Base-by-base conservation (phyloP, 2,329 filamentous ascomycete genomes). In the Nemania bipapillata region DNA sequence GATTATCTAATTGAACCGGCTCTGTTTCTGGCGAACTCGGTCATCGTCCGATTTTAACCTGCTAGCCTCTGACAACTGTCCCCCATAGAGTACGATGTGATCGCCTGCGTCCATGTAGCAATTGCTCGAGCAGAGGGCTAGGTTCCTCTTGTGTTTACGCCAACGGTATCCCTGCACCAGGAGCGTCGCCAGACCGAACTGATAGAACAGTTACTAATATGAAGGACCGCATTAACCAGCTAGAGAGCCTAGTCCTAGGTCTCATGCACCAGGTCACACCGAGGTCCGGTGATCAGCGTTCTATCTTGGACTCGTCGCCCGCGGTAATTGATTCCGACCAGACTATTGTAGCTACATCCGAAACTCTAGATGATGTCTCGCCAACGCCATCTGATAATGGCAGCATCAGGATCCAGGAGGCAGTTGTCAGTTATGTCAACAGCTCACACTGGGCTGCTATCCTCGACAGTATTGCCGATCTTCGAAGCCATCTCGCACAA, bases 381-480 rank as follows among this genome's bases (percentile, higher is more conserved):
- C n/a, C n/a, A n/a, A n/a, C n/a, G n/a, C n/a, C n/a, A n/a, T n/a
- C n/a, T n/a, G n/a, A n/a, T n/a, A n/a, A n/a, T n/a, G n/a, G n/a
- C n/a, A 15, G 17, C n/a, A 32, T 54, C 79, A 0, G 78, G 81
- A 3, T 72, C 68, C 22, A 79, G 79, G 79, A 73, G 1, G 68
- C 72, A 0, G 72, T n/a, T n/a, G n/a, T n/a, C n/a, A n/a, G 69
- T 32, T 84, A 83, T 37, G 79, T 82, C 11, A 72, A 76, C 22
- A 73, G 78, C 24, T 75, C 1, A 24, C 82, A 83, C 62, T 83
- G 82, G 81, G 76, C 79, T 7, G 79, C 81, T 15, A 75, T 83
- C 1, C 72, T 83, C 3, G 80, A 83, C 37, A 75, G 77, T 32
- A 82, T 83, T 26, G 74, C 80, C 1, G 80, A 83, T 4, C 72